Evolutionary conservation across 2,329 filamentous ascomycete species (phyloP).

Genomic region (Diaporthe vaccinii): DNA sequence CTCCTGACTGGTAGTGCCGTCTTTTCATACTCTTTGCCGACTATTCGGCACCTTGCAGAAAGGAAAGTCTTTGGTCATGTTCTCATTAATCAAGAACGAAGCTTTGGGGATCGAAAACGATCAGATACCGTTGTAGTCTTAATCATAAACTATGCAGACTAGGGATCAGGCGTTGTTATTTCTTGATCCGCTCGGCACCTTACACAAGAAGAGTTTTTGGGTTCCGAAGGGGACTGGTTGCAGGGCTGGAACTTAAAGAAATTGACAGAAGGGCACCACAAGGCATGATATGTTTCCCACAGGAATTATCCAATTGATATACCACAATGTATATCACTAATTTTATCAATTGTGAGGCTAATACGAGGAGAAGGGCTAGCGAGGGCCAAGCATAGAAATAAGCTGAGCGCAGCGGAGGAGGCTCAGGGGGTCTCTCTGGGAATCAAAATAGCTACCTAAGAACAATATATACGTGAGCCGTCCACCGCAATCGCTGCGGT

Average conservation of each 20-base stretch:
- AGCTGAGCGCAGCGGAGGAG: no score
- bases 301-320: no score
- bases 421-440: no score
- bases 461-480: no score
- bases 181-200: not conserved
- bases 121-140: not conserved
- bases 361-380: no score
- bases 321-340: no score
- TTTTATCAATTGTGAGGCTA: no score
- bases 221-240: not conserved
- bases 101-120: not conserved
- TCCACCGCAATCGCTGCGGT: no score
- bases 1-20: no score
- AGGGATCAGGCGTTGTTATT: not conserved
- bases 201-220: not conserved
- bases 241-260: not conserved
- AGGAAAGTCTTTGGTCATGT: not conserved
- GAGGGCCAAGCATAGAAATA: no score
- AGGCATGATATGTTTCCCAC: not conserved
- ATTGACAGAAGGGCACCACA: not conserved
- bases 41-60: not conserved
- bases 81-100: not conserved
- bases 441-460: no score
- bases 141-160: not conserved
- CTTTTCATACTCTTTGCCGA: no score